Percentiles rank a stretch among this genome's conserved stretches.
Evolutionary conservation across 495 filamentous ascomycete species (phyloP).

Genomic region (Annulohypoxylon moriforme): DNA sequence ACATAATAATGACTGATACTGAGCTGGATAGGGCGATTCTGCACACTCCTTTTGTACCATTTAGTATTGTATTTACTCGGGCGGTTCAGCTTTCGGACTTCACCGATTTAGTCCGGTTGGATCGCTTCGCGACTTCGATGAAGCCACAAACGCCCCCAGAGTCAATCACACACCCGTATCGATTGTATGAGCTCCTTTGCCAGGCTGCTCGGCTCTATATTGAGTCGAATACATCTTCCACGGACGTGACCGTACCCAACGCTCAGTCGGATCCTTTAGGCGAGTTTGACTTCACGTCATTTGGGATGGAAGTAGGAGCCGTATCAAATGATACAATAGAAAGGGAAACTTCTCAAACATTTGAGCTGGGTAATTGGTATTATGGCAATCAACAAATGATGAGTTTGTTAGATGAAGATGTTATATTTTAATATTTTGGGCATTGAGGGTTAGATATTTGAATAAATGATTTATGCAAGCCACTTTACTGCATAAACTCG

Average conservation of each 20-base stretch:
- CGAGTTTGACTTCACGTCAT: conserved; percentile 1
- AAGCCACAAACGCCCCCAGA: neutral
- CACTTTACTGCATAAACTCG: neutral
- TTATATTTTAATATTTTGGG: neutral
- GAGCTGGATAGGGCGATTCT: conserved; percentile 1
- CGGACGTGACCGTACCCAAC: neutral
- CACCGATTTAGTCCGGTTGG: conserved; percentile 6
- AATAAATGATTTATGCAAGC: neutral
- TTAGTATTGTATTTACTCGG: conserved; percentile 13
- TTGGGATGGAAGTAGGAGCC: neutral
- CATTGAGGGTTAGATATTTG: neutral
- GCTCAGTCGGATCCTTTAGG: neutral
- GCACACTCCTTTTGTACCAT: conserved; percentile 11
- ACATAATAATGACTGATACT: neutral
- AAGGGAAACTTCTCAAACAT: conserved; percentile 12
- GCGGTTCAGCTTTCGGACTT: conserved; percentile 13
- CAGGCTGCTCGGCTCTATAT: conserved; percentile 14
- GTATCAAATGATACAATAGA: neutral
- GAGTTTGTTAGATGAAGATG: conserved; percentile 20
- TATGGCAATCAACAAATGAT: conserved; percentile 21
- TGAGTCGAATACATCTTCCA: neutral
- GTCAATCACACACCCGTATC: conserved; percentile 13
- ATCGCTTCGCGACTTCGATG: neutral
- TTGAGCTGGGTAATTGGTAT: conserved; percentile 18
- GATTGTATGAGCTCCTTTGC: conserved; percentile 20